phyloP scores from a whole-genome alignment of 805 yeast species.

The Teunomyces kruisii region DNA sequence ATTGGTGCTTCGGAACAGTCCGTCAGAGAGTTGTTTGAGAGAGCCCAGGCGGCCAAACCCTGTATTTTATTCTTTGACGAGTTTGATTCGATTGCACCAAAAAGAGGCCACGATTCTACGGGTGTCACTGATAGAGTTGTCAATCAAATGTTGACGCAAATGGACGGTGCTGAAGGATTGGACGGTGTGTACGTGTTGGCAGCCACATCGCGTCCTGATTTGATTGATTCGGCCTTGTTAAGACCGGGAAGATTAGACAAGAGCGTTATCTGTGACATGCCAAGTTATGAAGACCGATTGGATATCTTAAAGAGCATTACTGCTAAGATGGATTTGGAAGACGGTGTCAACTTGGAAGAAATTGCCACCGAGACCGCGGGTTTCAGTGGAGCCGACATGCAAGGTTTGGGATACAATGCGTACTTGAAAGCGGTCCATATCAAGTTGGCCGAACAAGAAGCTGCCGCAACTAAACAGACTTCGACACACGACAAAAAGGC shows the following conservation, averaged over 20 bases:
- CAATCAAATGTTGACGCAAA: conserved; percentile 93
- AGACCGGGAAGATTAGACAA: conserved; percentile 97
- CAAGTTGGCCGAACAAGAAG: conserved; percentile 52
- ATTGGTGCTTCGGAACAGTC: conserved; percentile 97
- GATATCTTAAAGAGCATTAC: conserved; percentile 67
- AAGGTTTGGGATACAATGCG: conserved; percentile 89
- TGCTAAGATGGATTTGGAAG: conserved; percentile 56
- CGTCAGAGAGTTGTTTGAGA: conserved; percentile 86
- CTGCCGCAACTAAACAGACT: conserved; percentile 9
- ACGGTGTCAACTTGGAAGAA: conserved; percentile 48
- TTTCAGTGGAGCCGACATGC: conserved; percentile 92
- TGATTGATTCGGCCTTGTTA: conserved; percentile 89
- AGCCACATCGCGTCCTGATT: conserved; percentile 93
- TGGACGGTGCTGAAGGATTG: conserved; percentile 97
- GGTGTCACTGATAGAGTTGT: conserved; percentile 98
- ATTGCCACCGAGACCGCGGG: conserved; percentile 68
- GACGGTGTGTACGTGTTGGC: conserved; percentile 97
- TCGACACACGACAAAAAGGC: conserved; percentile 10
- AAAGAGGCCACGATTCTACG: conserved; percentile 96
- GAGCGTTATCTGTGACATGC: conserved; percentile 87
- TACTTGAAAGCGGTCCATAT: conserved; percentile 82
- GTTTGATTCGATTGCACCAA: conserved; percentile 95
- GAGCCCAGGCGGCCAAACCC: conserved; percentile 94
- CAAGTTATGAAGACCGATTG: conserved; percentile 63
- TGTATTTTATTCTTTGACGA: conserved; percentile 93